phyloP scores from a whole-genome alignment of 169 alveolate species.

The Cryptosporidium canis region DNA sequence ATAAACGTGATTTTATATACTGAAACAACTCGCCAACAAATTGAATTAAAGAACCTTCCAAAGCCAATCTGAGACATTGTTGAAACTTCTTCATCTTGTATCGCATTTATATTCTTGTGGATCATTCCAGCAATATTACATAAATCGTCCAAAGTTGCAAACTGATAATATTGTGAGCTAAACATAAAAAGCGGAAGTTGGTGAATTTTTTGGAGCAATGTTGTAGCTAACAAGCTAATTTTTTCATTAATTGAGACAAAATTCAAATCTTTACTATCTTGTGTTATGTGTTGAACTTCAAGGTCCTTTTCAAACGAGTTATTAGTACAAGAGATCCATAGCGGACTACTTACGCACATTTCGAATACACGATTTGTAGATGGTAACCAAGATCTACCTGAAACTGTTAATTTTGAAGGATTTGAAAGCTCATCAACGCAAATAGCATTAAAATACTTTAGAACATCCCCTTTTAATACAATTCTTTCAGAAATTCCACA shows the following conservation, averaged over 20 bases:
- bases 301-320: background rate
- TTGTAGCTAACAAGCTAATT: slow-evolving; percentile 14
- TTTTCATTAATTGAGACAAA: background rate
- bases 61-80: background rate
- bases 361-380: background rate
- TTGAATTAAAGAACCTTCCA: slow-evolving; percentile 44
- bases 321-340: slow-evolving; percentile 15
- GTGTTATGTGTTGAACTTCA: too few relatives aligned
- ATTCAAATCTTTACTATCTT: background rate
- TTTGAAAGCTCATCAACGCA: slow-evolving; percentile 32
- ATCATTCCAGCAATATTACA: slow-evolving; percentile 18
- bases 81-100: background rate
- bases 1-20: slow-evolving; percentile 15
- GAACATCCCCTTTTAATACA: slow-evolving; percentile 21
- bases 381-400: slow-evolving; percentile 12
- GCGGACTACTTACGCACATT: slow-evolving; percentile 18
- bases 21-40: slow-evolving; percentile 62
- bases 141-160: background rate
- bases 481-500: slow-evolving; percentile 28
- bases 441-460: slow-evolving; percentile 14
- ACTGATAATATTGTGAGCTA: slow-evolving; percentile 57
- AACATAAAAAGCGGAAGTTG: slow-evolving; percentile 14
- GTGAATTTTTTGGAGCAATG: slow-evolving; percentile 26
- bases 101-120: slow-evolving; percentile 5
- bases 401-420: background rate